Conservation (phyloP, 2,329 filamentous ascomycete genomes). For the Clonostachys rhizophaga region DNA sequence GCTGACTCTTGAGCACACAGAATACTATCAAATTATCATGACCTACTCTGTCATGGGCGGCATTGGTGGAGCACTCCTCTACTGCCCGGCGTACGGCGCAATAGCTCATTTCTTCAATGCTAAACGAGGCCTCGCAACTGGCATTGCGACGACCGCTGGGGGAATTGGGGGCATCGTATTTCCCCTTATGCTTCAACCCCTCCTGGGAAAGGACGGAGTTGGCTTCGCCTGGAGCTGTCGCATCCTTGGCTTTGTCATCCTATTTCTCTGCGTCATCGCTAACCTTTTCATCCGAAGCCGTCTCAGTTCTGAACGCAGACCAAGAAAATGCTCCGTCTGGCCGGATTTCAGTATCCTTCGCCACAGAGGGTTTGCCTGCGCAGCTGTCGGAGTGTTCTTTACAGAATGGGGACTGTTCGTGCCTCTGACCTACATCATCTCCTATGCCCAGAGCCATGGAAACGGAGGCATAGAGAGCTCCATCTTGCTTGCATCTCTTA, state of each 20-base stretch:
- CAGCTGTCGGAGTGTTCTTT: not conserved
- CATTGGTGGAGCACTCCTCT: slow-evolving; percentile 29
- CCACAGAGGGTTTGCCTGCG: slow-evolving; percentile 27
- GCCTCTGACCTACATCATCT: not conserved
- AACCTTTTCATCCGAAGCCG: slow-evolving; percentile 16
- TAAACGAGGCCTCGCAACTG: not conserved
- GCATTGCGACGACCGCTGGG: not conserved
- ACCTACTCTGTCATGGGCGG: slow-evolving; percentile 35
- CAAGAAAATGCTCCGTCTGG: not conserved
- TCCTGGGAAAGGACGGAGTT: slow-evolving; percentile 12
- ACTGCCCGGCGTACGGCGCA: slow-evolving; percentile 20
- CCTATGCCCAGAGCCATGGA: not conserved
- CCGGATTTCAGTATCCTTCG: slow-evolving; percentile 26
- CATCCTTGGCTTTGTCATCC: slow-evolving; percentile 17
- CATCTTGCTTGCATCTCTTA: slow-evolving; percentile 62
- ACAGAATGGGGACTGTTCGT: not conserved
- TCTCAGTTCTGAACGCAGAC: slow-evolving; percentile 31
- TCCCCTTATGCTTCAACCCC: slow-evolving; percentile 22
- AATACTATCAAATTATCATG: slow-evolving; percentile 44
- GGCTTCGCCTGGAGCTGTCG: slow-evolving; percentile 28
- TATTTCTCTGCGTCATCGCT: slow-evolving; percentile 15
- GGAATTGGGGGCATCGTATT: slow-evolving; percentile 20
- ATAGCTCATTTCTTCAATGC: slow-evolving; percentile 15
- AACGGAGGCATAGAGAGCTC: not conserved
- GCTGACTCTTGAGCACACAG: slow-evolving; percentile 18